Conservation (phyloP, 108 stramenopile species). For the Licmophora abbreviata region DNA sequence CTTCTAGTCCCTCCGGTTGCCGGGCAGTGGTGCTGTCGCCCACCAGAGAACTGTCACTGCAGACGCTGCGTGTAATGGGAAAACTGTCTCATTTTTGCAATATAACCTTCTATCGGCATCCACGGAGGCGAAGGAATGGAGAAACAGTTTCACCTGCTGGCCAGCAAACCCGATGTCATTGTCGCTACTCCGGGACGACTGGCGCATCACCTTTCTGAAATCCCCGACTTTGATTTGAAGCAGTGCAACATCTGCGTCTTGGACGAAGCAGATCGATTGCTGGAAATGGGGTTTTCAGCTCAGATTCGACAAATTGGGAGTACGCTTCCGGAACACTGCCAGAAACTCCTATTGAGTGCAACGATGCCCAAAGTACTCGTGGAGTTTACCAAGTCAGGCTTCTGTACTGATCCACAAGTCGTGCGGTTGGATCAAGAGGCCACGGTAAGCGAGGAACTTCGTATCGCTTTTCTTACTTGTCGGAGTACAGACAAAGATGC, state of each 20-base stretch:
- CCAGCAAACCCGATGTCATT: conserved; percentile 91
- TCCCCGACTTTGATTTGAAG: conserved; percentile 82
- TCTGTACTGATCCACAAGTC: conserved; percentile 83
- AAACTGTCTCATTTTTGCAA: conserved; percentile 76
- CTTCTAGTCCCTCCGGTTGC: conserved; percentile 4
- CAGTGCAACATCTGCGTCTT: conserved; percentile 85
- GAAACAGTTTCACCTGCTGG: conserved; percentile 86
- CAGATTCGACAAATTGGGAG: conserved; percentile 78
- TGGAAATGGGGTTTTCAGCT: conserved; percentile 97
- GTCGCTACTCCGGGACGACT: conserved; percentile 97
- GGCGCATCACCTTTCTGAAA: conserved; percentile 94
- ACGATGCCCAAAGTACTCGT: conserved; percentile 94
- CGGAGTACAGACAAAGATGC: conserved; percentile 91
- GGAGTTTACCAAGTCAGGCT: conserved; percentile 96
- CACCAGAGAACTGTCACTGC: conserved; percentile 92
- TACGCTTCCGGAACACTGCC: conserved; percentile 68
- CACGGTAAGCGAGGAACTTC: conserved; percentile 86
- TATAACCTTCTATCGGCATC: conserved; percentile 64
- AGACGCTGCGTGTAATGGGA: conserved; percentile 80
- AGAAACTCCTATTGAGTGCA: conserved; percentile 93
- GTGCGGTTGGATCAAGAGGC: conserved; percentile 94
- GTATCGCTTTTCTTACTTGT: conserved; percentile 88
- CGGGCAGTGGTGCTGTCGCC: conserved; percentile 89
- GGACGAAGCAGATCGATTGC: conserved; percentile 97
- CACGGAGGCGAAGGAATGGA: conserved; percentile 97